Conservation (phyloP, 2,329 filamentous ascomycete species). For the Chrysoporthe cubensis region DNA sequence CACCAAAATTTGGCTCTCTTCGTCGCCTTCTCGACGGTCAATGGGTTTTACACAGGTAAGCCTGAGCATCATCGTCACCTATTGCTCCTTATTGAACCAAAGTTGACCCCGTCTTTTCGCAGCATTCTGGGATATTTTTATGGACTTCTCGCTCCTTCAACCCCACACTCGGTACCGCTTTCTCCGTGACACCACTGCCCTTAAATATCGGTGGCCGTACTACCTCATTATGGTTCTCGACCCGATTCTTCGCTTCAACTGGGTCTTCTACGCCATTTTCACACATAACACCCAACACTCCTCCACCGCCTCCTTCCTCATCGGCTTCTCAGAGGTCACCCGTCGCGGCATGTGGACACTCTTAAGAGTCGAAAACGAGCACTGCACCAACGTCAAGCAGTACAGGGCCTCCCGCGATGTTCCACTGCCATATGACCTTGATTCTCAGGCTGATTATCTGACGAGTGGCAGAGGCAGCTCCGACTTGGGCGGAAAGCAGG, state of each 20-base stretch:
- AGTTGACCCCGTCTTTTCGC: neutral
- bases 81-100: no score
- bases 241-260: slow-evolving; percentile 85
- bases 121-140: slow-evolving; percentile 90
- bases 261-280: slow-evolving; percentile 92
- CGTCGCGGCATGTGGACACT: slow-evolving; percentile 89
- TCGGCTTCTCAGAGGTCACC: slow-evolving; percentile 78
- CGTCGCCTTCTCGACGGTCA: slow-evolving; percentile 79
- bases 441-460: slow-evolving; percentile 40
- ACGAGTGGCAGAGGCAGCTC: slow-evolving; percentile 40
- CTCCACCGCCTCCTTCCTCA: slow-evolving; percentile 77
- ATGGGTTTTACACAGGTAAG: slow-evolving; percentile 79
- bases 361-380: slow-evolving; percentile 96
- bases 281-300: slow-evolving; percentile 81
- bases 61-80: neutral
- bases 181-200: slow-evolving; percentile 78
- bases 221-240: slow-evolving; percentile 84
- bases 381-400: slow-evolving; percentile 87
- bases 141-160: slow-evolving; percentile 95
- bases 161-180: slow-evolving; percentile 67
- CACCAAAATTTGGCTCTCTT: slow-evolving; percentile 68
- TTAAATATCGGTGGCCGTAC: slow-evolving; percentile 81
- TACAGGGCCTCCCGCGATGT: slow-evolving; percentile 90
- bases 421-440: slow-evolving; percentile 77
- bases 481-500: slow-evolving; percentile 34